Evolutionary conservation across 495 filamentous ascomycete species (phyloP), one percentile per base, ranked within the genome.

Genomic region (Neurospora africana): DNA sequence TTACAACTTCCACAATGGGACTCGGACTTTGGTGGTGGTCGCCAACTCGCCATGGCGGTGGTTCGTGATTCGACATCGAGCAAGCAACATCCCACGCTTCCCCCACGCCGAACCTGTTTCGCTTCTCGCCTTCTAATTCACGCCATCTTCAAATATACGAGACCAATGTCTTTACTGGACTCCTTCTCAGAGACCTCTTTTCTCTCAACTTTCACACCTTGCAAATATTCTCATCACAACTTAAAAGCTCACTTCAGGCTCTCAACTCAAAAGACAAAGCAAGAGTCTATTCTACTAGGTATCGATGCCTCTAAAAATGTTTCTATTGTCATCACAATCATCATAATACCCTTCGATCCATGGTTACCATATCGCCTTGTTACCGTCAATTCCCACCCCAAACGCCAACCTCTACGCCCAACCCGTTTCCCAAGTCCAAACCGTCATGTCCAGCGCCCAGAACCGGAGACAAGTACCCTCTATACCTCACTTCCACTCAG

Each of bases 401-500:
- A 65, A 65, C 23, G 27, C 53, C 53, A 33, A 35, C 30, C 2
- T 65, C 15, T 7, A 65, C 27, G 53, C 53, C 27, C 27, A 19
- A 33, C 6, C 27, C 15, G 2, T 65, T 65, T n/a, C 47, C 13
- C 53, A 61, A 33, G 53, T 61, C 27, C 27, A 7, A 33, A 65
- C 15, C 27, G 27, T 65, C 7, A 33, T 65, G 15, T 19, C 53
- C 53, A 65, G 53, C 27, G 53, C 17, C 53, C 53, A 65, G 53
- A 27, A 65, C 53, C 53, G 27, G 53, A 65, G 15, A 65, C 53
- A 65, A 35, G 15, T 19, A 65, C 27, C 53, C 19, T 33, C 47
- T 23, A 15, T 8, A 19, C 27, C 27, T 65, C 53, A 65, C 21
- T 70, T 78, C 91, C 90, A 93, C 61, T 87, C 81, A 39, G 80